phyloP scores from a whole-genome alignment of 176 grass and related monocot genomes.

The Saccharum spontaneum region DNA sequence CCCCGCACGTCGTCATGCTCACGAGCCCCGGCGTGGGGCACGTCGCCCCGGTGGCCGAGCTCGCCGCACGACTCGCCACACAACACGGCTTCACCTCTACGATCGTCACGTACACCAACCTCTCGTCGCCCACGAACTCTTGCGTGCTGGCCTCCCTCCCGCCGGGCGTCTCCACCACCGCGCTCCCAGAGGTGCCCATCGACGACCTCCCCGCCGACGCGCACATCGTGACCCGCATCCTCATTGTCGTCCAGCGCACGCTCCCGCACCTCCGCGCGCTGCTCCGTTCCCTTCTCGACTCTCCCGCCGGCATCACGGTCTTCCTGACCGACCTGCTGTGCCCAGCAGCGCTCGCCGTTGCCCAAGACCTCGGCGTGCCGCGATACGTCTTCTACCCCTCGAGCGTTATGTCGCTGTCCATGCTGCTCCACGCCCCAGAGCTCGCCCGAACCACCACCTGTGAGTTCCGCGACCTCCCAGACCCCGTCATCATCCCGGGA shows the following conservation, averaged over 20 bases:
- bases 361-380: constrained; percentile 31
- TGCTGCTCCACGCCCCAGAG: constrained; percentile 14
- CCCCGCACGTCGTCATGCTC: constrained; percentile 11
- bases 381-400: constrained; percentile 36
- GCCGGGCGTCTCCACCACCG: too few relatives aligned
- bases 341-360: constrained; percentile 21
- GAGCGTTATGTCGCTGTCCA: constrained; percentile 24
- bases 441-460: constrained; percentile 26
- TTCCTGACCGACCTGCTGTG: constrained; percentile 44
- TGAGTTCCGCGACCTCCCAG: constrained; percentile 45
- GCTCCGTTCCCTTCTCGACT: constrained; percentile 18
- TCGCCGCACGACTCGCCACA: too few relatives aligned
- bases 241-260: not conserved
- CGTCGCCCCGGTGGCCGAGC: too few relatives aligned
- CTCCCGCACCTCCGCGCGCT: constrained; percentile 2
- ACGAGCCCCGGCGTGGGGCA: too few relatives aligned
- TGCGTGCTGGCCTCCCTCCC: too few relatives aligned
- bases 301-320: constrained; percentile 2
- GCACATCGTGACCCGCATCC: too few relatives aligned
- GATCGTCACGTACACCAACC: too few relatives aligned
- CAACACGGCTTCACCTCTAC: too few relatives aligned
- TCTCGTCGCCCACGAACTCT: too few relatives aligned
- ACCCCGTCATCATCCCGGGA: constrained; percentile 37
- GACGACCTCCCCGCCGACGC: too few relatives aligned
- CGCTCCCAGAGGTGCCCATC: too few relatives aligned